phyloP scores from a whole-genome alignment of 352 stramenopile genomes.

The Thraustochytrium striatum region DNA sequence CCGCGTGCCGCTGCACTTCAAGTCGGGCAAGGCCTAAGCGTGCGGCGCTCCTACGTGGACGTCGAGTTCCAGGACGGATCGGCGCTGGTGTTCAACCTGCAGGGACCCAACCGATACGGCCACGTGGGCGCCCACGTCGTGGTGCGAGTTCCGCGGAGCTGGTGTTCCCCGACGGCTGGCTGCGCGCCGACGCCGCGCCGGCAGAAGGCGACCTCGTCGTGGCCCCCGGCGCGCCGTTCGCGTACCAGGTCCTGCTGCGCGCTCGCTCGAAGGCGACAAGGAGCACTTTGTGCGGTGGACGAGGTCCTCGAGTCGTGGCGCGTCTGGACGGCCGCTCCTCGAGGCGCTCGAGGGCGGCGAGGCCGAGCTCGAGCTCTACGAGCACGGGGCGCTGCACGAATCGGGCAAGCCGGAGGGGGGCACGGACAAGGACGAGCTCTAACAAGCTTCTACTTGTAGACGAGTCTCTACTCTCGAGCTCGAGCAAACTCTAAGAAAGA shows the following conservation, averaged over 20 bases:
- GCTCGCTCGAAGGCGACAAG: neutral
- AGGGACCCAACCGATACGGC: neutral
- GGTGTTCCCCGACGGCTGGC: neutral
- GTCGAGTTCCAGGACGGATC: conserved; percentile 34
- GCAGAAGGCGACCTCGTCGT: neutral
- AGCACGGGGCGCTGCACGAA: neutral
- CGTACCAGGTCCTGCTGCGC: conserved; percentile 41
- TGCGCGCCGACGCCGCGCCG: neutral
- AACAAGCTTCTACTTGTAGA: neutral
- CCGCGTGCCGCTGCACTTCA: conserved; percentile 32
- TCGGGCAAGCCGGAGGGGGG: neutral
- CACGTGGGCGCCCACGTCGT: neutral
- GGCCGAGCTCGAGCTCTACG: neutral
- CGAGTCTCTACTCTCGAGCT: neutral
- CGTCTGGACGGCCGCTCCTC: conserved; percentile 65
- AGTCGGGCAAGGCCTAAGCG: conserved; percentile 46
- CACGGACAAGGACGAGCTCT: conserved; percentile 19
- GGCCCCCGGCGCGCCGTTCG: conserved; percentile 8
- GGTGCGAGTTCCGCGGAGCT: neutral
- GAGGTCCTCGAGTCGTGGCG: conserved; percentile 65
- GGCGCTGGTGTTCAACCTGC: conserved; percentile 35
- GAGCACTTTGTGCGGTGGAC: conserved; percentile 62
- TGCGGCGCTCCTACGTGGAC: conserved; percentile 9
- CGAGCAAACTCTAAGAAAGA: too few relatives aligned
- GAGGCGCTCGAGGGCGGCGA: conserved; percentile 52